Conservation (phyloP, 257 asterid genomes). For the Catharanthus roseus region DNA sequence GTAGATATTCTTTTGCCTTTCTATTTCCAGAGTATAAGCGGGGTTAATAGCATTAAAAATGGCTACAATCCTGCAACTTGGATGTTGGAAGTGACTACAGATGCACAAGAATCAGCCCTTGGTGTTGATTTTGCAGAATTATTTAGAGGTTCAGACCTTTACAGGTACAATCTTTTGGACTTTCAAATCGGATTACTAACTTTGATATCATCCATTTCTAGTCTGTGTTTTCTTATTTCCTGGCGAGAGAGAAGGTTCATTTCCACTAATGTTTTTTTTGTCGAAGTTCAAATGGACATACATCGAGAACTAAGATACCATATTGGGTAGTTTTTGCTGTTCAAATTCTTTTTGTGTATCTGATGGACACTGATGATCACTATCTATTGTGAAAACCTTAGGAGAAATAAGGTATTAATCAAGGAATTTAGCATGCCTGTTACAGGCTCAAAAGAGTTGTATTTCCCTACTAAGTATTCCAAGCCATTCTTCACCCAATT, state of each 20-base stretch:
- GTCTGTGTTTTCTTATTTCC: background rate
- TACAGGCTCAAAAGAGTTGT: constrained; percentile 48
- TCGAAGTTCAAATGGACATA: background rate
- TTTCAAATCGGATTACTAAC: no score
- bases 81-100: constrained; percentile 58
- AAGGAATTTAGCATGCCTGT: constrained; percentile 52
- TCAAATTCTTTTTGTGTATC: background rate
- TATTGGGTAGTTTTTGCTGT: background rate
- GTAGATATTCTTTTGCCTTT: background rate
- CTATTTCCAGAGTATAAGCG: constrained; percentile 23
- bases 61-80: constrained; percentile 68
- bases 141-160: constrained; percentile 43
- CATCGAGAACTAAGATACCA: background rate
- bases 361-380: background rate
- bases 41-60: constrained; percentile 40
- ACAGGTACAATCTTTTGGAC: constrained; percentile 20
- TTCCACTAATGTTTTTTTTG: background rate
- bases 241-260: background rate
- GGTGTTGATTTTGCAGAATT: constrained; percentile 46
- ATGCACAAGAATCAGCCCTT: constrained; percentile 38
- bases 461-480: constrained; percentile 51
- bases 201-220: no score
- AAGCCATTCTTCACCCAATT: constrained; percentile 64
- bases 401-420: constrained; percentile 68
- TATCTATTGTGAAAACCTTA: constrained; percentile 17